Conservation (phyloP, 371 early-diverging fungal genomes). For the Saksenaea oblongispora region DNA sequence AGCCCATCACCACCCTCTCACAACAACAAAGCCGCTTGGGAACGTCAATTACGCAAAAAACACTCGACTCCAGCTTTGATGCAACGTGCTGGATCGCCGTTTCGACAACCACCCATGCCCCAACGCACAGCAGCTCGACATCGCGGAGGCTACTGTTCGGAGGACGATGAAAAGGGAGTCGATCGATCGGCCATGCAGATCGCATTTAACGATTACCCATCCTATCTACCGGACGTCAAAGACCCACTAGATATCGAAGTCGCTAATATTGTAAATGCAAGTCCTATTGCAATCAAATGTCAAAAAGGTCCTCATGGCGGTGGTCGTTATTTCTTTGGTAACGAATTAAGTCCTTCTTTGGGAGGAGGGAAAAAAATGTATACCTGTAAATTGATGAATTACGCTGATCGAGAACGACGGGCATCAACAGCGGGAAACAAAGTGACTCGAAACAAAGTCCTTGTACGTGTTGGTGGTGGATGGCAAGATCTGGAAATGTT, state of each 20-base stretch:
- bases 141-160: conserved; percentile 1
- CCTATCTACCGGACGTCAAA: conserved; percentile 49
- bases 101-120: neutral
- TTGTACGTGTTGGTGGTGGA: conserved; percentile 65
- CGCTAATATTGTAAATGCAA: conserved; percentile 53
- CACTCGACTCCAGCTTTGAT: conserved; percentile 26
- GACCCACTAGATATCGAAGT: conserved; percentile 61
- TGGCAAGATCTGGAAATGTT: conserved; percentile 69
- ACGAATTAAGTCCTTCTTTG: conserved; percentile 42
- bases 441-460: conserved; percentile 48
- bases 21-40: neutral
- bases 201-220: conserved; percentile 22
- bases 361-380: conserved; percentile 48
- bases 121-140: conserved; percentile 19
- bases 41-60: conserved; percentile 22
- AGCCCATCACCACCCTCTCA: conserved; percentile 18
- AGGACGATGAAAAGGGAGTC: conserved; percentile 7
- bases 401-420: conserved; percentile 22
- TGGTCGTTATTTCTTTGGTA: conserved; percentile 65
- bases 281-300: conserved; percentile 52
- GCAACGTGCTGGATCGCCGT: conserved; percentile 15
- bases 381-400: conserved; percentile 48
- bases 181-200: conserved; percentile 18
- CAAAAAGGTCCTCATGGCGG: conserved; percentile 37
- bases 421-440: conserved; percentile 8